These are phyloP conservation scores for Rosa rugosa DNA, from an alignment of 306 rosid genomes.

Conservation along the genomic window DNA sequence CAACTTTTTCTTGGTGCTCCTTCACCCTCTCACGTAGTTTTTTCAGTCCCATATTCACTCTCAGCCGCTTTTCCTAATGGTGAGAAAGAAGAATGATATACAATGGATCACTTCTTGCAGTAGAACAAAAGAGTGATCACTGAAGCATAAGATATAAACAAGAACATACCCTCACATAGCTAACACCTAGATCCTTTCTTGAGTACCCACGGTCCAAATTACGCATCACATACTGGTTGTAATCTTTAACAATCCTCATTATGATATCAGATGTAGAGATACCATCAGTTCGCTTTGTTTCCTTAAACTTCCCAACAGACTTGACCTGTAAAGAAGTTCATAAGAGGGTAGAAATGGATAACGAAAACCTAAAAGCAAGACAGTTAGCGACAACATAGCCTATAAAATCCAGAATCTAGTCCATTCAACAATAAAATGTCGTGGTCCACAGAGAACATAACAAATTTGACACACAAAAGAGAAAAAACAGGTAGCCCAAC, in stretches of 20 bases:
- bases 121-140: neutral
- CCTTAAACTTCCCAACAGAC: slow-evolving; percentile 81
- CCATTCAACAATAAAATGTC: neutral
- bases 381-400: neutral
- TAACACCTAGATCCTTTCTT: slow-evolving; percentile 95
- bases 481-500: neutral
- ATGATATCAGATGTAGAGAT: slow-evolving; percentile 94
- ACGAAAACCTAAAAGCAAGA: neutral
- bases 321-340: slow-evolving; percentile 56
- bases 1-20: slow-evolving; percentile 93
- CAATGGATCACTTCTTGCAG: neutral
- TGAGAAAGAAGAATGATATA: neutral
- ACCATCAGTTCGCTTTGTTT: slow-evolving; percentile 90
- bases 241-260: slow-evolving; percentile 96
- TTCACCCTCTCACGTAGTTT: slow-evolving; percentile 92
- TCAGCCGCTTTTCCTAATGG: slow-evolving; percentile 77
- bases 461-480: neutral
- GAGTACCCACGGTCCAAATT: slow-evolving; percentile 97
- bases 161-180: slow-evolving; percentile 84
- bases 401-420: neutral
- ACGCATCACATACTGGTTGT: slow-evolving; percentile 92
- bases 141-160: slow-evolving; percentile 16
- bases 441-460: neutral
- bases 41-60: slow-evolving; percentile 91
- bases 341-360: neutral